Evolutionary conservation across 805 yeast species (phyloP), one percentile per base, ranked within the genome.

Genomic region (Debaryomyces tyrocola): DNA sequence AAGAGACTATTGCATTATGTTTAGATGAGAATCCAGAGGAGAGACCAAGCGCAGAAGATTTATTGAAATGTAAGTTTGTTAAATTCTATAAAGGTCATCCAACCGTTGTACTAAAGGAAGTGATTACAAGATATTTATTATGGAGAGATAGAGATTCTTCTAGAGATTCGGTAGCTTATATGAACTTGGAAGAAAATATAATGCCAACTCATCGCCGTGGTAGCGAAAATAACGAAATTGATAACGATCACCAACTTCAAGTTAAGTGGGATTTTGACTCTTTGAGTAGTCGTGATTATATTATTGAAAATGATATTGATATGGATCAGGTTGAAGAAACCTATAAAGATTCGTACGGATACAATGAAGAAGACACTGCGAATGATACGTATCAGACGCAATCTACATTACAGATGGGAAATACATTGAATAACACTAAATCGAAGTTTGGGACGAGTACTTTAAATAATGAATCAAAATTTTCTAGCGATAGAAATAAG

Each of bases 191-290:
- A 33, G 53, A 52, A 18, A 52, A 54, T 17, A n/a, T 35, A 9
- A 7, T 12, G 17, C n/a, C n/a, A 6, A 28, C 35, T 14, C 29
- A 39, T 18, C 34, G 17, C 14, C 37, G 11, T 12, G 5, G 34
- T 14, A 51, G 44, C 8, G 55, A 45, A n/a, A 49, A 47, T 20
- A 40, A 41, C 10, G 48, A 33, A 7, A 43, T 45, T 34, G 53
- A 48, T 8, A 46, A 55, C 10, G 51, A 52, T 17, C 47, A 47
- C 21, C 64, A 59, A 27, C 59, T 73, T 24, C 76, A 71, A 51
- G 82, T 86, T 18, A 84, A 85, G 60, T 90, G 96, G 97, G 96
- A 90, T 66, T 90, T 90, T 58, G 96, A 90, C 63, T 86, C 94
- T 0, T 67, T 88, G 45, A 84, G 86, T 58, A 79, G 86, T 36